phyloP scores from a whole-genome alignment of 192 early-diverging fungal genomes.

The Podila epigama region DNA sequence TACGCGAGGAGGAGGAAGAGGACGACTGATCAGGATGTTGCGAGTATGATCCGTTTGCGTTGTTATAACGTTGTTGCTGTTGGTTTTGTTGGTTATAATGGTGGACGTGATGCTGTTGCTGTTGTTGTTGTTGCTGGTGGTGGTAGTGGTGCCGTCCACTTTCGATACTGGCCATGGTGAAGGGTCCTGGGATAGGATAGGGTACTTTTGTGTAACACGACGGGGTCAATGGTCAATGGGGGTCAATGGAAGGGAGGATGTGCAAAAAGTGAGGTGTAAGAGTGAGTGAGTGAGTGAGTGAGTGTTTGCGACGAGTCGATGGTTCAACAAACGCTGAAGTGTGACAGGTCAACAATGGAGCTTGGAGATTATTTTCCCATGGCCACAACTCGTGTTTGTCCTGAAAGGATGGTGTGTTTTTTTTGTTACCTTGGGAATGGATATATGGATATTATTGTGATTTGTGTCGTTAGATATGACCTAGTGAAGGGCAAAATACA shows the following conservation, averaged over 20 bases:
- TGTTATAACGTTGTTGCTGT: neutral
- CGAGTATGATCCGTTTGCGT: slow-evolving; percentile 20
- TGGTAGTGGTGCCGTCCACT: slow-evolving; percentile 1
- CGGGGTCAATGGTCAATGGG: too few relatives aligned
- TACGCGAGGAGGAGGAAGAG: slow-evolving; percentile 5
- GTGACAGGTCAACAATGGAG: too few relatives aligned
- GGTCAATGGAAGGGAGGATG: neutral
- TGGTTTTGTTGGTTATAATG: neutral
- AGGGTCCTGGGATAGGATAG: neutral
- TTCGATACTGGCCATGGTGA: slow-evolving; percentile 14
- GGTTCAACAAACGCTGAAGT: too few relatives aligned
- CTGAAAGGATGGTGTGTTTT: too few relatives aligned
- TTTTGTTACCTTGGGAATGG: too few relatives aligned
- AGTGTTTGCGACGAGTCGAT: too few relatives aligned
- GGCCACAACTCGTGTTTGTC: too few relatives aligned
- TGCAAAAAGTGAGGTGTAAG: neutral
- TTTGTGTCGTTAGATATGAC: too few relatives aligned
- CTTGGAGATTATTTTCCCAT: too few relatives aligned
- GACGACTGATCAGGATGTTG: slow-evolving; percentile 34
- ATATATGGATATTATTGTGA: too few relatives aligned
- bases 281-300: too few relatives aligned
- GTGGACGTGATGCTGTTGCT: neutral
- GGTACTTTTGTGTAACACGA: neutral
- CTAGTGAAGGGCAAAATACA: too few relatives aligned
- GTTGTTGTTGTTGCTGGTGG: slow-evolving; percentile 4